Conservation (phyloP, 352 stramenopile genomes). For the Pythium folliculosum region DNA sequence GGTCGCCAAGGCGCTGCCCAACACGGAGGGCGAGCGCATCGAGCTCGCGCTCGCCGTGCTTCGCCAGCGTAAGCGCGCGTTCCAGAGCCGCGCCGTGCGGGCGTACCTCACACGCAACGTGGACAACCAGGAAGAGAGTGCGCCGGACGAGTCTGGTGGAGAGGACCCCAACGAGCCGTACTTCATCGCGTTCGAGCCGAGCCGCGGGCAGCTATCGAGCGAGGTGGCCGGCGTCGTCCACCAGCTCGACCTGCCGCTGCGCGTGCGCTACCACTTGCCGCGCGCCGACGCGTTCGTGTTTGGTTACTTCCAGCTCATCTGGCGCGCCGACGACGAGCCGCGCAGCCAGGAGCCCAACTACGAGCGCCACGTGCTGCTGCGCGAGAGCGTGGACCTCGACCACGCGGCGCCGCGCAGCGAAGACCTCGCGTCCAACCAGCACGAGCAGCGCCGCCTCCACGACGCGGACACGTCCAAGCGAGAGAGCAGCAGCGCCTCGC, state of each 20-base stretch:
- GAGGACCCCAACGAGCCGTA: conserved; percentile 17
- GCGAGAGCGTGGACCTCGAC: conserved; percentile 47
- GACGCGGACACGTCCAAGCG: conserved; percentile 18
- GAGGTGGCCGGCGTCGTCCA: conserved; percentile 44
- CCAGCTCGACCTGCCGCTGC: conserved; percentile 37
- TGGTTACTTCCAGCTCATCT: conserved; percentile 75
- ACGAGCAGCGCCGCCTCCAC: conserved; percentile 27
- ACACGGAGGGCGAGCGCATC: conserved; percentile 16
- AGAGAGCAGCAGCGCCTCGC: neutral
- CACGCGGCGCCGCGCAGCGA: conserved; percentile 11
- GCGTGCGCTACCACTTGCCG: conserved; percentile 51
- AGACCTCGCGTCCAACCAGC: conserved; percentile 22
- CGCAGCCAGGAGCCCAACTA: conserved; percentile 60
- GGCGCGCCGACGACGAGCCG: conserved; percentile 44
- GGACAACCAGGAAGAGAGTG: neutral
- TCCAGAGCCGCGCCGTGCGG: neutral
- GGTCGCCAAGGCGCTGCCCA: conserved; percentile 20
- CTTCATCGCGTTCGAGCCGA: conserved; percentile 47
- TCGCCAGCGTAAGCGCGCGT: conserved; percentile 5
- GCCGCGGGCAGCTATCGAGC: conserved; percentile 39
- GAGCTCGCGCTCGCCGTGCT: conserved; percentile 22
- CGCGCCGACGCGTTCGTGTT: conserved; percentile 42
- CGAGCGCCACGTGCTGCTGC: conserved; percentile 40
- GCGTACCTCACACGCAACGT: neutral
- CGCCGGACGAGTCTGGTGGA: neutral